Evolutionary conservation across 768 basidiomycete genomes (phyloP).

Genomic region (Amanita molliuscula): DNA sequence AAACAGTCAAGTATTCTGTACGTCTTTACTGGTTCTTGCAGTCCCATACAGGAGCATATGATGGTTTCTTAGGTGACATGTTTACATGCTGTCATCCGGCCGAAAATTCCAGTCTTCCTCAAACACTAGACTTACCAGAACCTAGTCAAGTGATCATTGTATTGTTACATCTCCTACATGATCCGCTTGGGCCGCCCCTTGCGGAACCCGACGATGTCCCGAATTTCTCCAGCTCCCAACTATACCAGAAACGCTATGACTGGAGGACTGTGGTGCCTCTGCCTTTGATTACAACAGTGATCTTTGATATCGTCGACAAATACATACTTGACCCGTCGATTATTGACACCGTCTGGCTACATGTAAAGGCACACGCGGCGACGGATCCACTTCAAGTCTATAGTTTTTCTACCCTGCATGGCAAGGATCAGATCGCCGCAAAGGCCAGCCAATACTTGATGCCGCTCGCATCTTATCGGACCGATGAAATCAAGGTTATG

Average conservation of each 20-base stretch:
- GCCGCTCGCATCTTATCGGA: slow-evolving; percentile 45
- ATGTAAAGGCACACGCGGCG: slow-evolving; percentile 44
- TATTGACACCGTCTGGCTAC: slow-evolving; percentile 31
- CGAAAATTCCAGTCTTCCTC: slow-evolving; percentile 15
- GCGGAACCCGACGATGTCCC: slow-evolving; percentile 14
- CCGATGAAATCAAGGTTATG: slow-evolving; percentile 39
- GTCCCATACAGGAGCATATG: slow-evolving; percentile 2
- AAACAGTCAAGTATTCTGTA: slow-evolving; percentile 57
- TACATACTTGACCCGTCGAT: slow-evolving; percentile 44
- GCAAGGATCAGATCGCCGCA: slow-evolving; percentile 37
- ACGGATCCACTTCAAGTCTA: slow-evolving; percentile 50
- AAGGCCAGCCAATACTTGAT: slow-evolving; percentile 50
- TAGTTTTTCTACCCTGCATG: slow-evolving; percentile 36
- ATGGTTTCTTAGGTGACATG: slow-evolving; percentile 46
- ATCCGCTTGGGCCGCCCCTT: slow-evolving; percentile 37
- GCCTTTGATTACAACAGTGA: slow-evolving; percentile 43
- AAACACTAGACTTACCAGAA: slow-evolving; percentile 48
- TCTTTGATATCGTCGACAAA: slow-evolving; percentile 56
- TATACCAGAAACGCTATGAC: slow-evolving; percentile 25
- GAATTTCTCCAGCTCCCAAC: slow-evolving; percentile 18
- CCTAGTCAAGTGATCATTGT: slow-evolving; percentile 33
- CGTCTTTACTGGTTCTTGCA: slow-evolving; percentile 14
- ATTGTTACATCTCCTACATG: slow-evolving; percentile 48
- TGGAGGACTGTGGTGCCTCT: slow-evolving; percentile 46
- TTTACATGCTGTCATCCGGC: slow-evolving; percentile 43